Evolutionary conservation across 768 basidiomycete species (phyloP).

Genomic region (Tylopilus felleus): DNA sequence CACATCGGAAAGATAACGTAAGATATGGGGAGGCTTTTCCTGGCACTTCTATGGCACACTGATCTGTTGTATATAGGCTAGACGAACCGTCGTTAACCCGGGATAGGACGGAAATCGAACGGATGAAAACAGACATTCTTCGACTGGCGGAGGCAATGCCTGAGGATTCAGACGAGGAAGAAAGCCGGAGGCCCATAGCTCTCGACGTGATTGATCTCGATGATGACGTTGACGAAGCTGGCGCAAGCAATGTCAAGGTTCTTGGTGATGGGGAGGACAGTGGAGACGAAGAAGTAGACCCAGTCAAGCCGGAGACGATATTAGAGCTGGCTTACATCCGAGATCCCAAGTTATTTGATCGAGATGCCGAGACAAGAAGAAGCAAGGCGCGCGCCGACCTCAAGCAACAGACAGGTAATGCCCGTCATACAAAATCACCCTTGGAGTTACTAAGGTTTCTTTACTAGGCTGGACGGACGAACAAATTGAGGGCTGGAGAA

Average conservation of each 20-base stretch:
- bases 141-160: constrained; percentile 67
- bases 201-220: constrained; percentile 42
- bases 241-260: constrained; percentile 41
- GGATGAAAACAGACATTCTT: constrained; percentile 83
- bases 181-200: constrained; percentile 27
- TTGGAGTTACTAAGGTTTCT: neutral
- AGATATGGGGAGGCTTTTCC: constrained; percentile 14
- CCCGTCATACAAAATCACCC: neutral
- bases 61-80: constrained; percentile 34
- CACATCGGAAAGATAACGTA: constrained; percentile 66
- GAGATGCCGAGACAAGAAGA: constrained; percentile 69
- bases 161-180: constrained; percentile 66
- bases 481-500: constrained; percentile 90
- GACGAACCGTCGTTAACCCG: constrained; percentile 44
- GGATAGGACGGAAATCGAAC: constrained; percentile 59
- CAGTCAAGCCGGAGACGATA: constrained; percentile 51
- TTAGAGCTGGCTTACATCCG: constrained; percentile 76
- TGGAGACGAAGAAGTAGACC: constrained; percentile 34
- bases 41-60: constrained; percentile 1
- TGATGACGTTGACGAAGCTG: constrained; percentile 50
- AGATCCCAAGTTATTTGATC: constrained; percentile 71
- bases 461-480: constrained; percentile 68
- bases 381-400: constrained; percentile 66
- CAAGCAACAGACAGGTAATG: constrained; percentile 61
- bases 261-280: constrained; percentile 57